These are phyloP conservation scores for Pseudogymnoascus sp. DNA, from an alignment of 2,329 filamentous ascomycete genomes.

Conservation along the genomic window DNA sequence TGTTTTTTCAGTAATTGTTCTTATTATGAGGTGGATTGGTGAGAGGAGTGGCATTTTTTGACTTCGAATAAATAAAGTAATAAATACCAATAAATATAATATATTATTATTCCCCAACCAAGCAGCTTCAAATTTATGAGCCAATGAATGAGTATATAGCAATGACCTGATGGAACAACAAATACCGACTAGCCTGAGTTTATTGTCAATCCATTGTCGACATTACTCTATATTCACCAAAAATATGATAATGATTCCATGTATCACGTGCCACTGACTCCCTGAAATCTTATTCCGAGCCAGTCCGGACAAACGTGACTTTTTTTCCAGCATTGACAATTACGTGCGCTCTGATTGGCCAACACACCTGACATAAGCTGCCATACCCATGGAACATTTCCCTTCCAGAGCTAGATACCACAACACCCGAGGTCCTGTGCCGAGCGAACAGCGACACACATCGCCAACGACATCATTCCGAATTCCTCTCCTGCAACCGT, in stretches of 20 bases:
- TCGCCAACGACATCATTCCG: constrained; percentile 9
- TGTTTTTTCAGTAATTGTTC: not conserved
- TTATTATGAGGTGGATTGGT: not conserved
- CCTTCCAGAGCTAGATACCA: constrained; percentile 8
- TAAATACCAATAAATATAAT: not conserved
- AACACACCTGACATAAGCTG: constrained; percentile 4
- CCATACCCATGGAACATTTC: constrained; percentile 3
- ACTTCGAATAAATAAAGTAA: not conserved
- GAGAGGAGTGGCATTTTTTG: not conserved
- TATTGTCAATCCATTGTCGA: not conserved
- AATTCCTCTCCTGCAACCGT: constrained; percentile 7
- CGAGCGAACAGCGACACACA: constrained; percentile 6
- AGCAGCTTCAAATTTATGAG: not conserved
- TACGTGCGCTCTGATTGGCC: not conserved
- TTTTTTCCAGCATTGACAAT: constrained; percentile 8
- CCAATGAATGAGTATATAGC: not conserved
- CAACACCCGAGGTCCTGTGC: constrained; percentile 11
- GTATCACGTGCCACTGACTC: not conserved
- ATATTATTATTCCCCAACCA: not conserved
- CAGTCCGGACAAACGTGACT: constrained; percentile 7
- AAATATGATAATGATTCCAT: not conserved
- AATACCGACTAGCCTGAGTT: not conserved
- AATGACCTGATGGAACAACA: not conserved
- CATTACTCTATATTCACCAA: not conserved
- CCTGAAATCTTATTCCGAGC: not conserved